Evolutionary conservation across 2,329 filamentous ascomycete species (phyloP).

Genomic region (Cladorrhinum sp.): DNA sequence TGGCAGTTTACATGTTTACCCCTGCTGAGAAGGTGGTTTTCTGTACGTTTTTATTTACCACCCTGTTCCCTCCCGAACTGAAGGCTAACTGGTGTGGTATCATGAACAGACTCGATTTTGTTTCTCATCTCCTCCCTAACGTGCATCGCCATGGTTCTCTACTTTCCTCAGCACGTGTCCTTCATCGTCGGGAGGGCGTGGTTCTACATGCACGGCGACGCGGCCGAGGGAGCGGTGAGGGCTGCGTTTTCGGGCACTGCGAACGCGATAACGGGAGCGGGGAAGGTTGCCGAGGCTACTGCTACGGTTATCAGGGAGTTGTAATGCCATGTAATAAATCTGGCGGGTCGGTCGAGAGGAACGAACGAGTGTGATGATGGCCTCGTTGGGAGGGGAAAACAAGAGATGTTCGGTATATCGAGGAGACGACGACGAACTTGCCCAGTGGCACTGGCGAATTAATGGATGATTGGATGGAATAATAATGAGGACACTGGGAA

Average conservation of each 20-base stretch:
- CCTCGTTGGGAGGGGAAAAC: too few relatives aligned
- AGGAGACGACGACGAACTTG: too few relatives aligned
- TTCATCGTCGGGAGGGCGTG: constrained; percentile 80
- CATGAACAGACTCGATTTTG: constrained; percentile 80
- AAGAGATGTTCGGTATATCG: too few relatives aligned
- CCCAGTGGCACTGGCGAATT: too few relatives aligned
- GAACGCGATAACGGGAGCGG: constrained; percentile 27
- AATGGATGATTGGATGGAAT: too few relatives aligned
- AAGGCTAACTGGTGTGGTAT: too few relatives aligned
- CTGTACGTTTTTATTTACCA: constrained; percentile 65
- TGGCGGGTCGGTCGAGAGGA: too few relatives aligned
- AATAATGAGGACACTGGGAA: neutral
- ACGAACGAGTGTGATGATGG: too few relatives aligned
- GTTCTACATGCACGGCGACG: constrained; percentile 82
- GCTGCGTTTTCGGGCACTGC: constrained; percentile 34
- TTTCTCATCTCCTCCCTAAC: constrained; percentile 87
- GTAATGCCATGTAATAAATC: constrained; percentile 26
- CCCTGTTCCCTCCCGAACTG: too few relatives aligned
- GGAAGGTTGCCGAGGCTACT: constrained; percentile 29
- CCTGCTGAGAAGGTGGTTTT: constrained; percentile 95
- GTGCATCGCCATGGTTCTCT: constrained; percentile 81
- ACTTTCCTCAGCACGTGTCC: constrained; percentile 86
- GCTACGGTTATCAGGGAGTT: constrained; percentile 37
- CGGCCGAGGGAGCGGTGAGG: constrained; percentile 34
- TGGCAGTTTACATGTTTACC: constrained; percentile 95